Evolutionary conservation across 768 basidiomycete species (phyloP).

Genomic region (Agrocybe chaxingu): DNA sequence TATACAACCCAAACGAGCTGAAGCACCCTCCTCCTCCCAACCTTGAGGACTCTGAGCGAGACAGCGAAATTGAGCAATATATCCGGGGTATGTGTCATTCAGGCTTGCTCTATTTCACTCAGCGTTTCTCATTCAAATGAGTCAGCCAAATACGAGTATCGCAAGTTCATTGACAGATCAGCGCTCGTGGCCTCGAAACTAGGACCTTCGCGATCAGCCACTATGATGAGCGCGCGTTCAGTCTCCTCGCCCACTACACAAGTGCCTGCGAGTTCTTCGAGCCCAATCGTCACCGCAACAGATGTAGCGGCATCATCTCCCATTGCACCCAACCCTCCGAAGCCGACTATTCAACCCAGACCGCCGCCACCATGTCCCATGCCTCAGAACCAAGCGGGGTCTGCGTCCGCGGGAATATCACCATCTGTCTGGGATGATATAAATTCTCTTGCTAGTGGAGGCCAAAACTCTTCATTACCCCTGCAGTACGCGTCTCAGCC

Average conservation of each 20-base stretch:
- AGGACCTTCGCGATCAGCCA: conserved; percentile 38
- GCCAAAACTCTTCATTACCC: conserved; percentile 50
- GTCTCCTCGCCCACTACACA: conserved; percentile 10
- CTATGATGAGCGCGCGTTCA: conserved; percentile 22
- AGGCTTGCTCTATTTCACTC: not conserved
- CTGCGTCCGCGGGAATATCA: not conserved
- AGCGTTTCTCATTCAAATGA: conserved; percentile 1
- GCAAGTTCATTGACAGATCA: conserved; percentile 55
- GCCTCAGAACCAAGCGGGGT: conserved; percentile 8
- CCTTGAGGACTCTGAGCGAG: conserved; percentile 73
- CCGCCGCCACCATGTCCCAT: conserved; percentile 6
- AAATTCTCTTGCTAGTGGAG: conserved; percentile 40
- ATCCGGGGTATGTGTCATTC: conserved; percentile 64
- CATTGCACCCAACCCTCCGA: conserved; percentile 5
- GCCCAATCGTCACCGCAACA: not conserved
- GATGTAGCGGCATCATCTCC: conserved; percentile 5
- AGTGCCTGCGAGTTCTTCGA: conserved; percentile 1
- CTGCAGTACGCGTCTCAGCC: conserved; percentile 31
- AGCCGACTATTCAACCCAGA: conserved; percentile 8
- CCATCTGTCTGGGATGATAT: conserved; percentile 56
- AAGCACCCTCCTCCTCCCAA: conserved; percentile 82
- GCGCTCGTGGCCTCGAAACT: conserved; percentile 45
- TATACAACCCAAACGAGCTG: conserved; percentile 81
- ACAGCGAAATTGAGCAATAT: conserved; percentile 88
- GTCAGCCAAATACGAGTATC: conserved; percentile 80